Conservation (phyloP, 768 basidiomycete species). For the Trametes sanguinea region DNA sequence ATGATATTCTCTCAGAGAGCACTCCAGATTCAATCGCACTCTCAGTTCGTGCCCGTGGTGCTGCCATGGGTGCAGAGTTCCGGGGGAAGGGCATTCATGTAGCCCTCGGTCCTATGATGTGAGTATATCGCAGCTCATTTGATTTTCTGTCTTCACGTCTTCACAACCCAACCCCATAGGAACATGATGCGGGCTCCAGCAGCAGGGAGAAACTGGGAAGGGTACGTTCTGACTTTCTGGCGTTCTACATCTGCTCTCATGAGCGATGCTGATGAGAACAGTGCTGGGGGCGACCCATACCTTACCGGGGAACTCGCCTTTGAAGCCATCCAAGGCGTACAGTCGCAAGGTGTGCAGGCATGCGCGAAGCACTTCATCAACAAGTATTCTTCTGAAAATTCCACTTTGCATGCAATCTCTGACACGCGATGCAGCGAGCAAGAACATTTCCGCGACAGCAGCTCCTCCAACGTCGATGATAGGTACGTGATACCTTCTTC, state of each 20-base stretch:
- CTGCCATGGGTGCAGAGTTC: slow-evolving; percentile 84
- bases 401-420: background rate
- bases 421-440: slow-evolving; percentile 44
- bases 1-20: background rate
- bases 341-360: slow-evolving; percentile 79
- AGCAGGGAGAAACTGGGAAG: slow-evolving; percentile 87
- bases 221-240: slow-evolving; percentile 42
- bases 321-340: slow-evolving; percentile 84
- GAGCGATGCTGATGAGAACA: background rate
- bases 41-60: slow-evolving; percentile 76
- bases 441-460: slow-evolving; percentile 55
- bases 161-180: background rate
- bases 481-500: slow-evolving; percentile 15
- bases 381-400: slow-evolving; percentile 16
- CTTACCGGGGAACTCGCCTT: slow-evolving; percentile 73
- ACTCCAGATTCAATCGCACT: slow-evolving; percentile 66
- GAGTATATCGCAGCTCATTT: slow-evolving; percentile 47
- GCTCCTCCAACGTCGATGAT: slow-evolving; percentile 73
- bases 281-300: slow-evolving; percentile 70
- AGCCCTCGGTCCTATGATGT: slow-evolving; percentile 78
- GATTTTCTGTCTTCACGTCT: background rate
- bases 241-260: background rate
- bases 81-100: slow-evolving; percentile 83
- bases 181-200: slow-evolving; percentile 36
- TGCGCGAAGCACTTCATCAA: slow-evolving; percentile 78